phyloP scores from a whole-genome alignment of 1,284 basidiomycete species.

The Sporisorium exsertum region DNA sequence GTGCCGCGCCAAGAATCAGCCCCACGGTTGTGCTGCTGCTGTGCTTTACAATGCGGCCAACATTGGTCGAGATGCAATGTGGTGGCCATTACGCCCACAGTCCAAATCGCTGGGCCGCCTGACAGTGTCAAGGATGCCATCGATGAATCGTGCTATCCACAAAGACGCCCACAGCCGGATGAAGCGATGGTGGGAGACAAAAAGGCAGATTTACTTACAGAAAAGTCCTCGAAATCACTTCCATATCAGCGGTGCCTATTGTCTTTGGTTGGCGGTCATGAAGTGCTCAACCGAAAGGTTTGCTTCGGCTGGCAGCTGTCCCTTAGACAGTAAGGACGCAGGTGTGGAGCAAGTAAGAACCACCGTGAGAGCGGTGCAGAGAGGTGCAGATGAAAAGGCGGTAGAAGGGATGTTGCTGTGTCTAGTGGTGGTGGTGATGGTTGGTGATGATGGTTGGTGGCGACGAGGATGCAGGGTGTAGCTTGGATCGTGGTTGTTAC shows the following conservation, averaged over 20 bases:
- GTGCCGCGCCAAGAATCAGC: not conserved
- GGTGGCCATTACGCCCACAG: conserved; percentile 16
- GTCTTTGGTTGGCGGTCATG: conserved; percentile 2
- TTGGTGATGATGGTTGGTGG: not conserved
- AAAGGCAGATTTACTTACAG: conserved; percentile 21
- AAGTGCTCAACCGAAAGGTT: not conserved
- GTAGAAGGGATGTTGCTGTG: not conserved
- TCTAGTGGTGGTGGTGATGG: too few species aligned
- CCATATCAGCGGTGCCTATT: conserved; percentile 27
- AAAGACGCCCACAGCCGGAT: conserved; percentile 9
- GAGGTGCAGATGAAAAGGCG: not conserved
- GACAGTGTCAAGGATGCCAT: not conserved
- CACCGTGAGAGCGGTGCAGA: not conserved
- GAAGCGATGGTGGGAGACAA: conserved; percentile 17
- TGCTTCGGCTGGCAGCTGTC: not conserved
- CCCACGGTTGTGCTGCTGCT: not conserved
- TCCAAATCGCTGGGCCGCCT: conserved; percentile 38
- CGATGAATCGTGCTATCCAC: not conserved
- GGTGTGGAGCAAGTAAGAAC: not conserved
- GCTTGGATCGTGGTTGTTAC: not conserved
- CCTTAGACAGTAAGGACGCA: not conserved
- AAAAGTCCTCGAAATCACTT: conserved; percentile 32
- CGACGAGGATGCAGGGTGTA: not conserved
- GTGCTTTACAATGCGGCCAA: conserved; percentile 2
- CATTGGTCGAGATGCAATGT: not conserved